Percentiles rank a stretch among this genome's conserved stretches.
Evolutionary conservation across 257 asterid species (phyloP).

Genomic region (Thymus mandschuricus): DNA sequence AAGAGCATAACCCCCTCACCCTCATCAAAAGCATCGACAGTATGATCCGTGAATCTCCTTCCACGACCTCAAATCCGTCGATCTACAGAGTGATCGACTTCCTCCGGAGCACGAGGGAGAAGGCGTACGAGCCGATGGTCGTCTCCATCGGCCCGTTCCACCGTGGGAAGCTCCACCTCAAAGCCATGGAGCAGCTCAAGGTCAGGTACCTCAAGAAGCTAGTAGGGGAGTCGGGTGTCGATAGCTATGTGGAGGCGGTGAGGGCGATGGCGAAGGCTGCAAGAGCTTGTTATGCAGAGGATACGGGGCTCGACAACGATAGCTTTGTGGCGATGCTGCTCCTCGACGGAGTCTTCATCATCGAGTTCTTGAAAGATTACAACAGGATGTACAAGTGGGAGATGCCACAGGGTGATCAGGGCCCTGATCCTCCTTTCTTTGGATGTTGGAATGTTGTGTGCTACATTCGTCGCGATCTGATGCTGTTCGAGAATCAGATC

Average conservation of each 20-base stretch:
- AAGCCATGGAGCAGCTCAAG: slow-evolving; percentile 10
- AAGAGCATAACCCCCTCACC: too few species aligned
- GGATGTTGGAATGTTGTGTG: not conserved
- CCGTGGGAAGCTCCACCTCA: slow-evolving; percentile 11
- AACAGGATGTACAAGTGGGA: too few species aligned
- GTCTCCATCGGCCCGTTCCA: slow-evolving; percentile 33
- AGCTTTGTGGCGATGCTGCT: slow-evolving; percentile 26
- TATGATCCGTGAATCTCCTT: not conserved
- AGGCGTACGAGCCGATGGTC: slow-evolving; percentile 21
- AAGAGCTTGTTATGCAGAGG: not conserved
- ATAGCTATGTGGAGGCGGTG: not conserved
- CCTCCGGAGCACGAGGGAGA: slow-evolving; percentile 15
- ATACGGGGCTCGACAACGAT: not conserved
- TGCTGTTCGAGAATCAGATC: slow-evolving; percentile 35
- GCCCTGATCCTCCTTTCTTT: not conserved
- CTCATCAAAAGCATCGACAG: not conserved
- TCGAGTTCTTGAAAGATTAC: slow-evolving; percentile 20
- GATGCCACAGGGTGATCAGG: not conserved
- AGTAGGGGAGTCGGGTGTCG: not conserved
- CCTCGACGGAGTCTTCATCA: slow-evolving; percentile 25
- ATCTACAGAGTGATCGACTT: slow-evolving; percentile 21
- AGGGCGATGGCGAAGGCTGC: not conserved
- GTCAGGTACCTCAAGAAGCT: slow-evolving; percentile 16
- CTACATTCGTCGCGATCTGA: slow-evolving; percentile 15
- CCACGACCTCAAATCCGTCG: not conserved